Evolutionary conservation across 2,329 filamentous ascomycete genomes (phyloP).

Genomic region (Aspergillus nomiae): DNA sequence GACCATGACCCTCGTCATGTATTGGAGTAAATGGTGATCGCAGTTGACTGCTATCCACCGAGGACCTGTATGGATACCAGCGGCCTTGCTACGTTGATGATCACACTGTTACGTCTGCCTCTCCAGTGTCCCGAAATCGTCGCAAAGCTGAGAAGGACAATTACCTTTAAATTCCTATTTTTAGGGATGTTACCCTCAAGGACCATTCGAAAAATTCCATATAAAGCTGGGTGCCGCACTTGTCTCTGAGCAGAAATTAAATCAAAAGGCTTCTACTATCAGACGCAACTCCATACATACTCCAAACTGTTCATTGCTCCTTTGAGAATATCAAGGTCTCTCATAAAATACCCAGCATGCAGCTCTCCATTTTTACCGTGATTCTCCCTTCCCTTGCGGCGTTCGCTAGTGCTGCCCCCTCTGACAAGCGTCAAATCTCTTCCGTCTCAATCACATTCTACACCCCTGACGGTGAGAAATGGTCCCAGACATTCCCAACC

Average conservation of each 20-base stretch:
- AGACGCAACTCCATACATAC: neutral
- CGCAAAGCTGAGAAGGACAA: neutral
- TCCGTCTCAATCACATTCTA: slow-evolving; percentile 3
- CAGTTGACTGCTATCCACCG: neutral
- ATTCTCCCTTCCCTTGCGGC: neutral
- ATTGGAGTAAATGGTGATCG: neutral
- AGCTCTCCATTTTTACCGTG: neutral
- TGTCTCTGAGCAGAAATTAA: neutral
- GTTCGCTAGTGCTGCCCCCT: neutral
- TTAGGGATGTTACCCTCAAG: neutral
- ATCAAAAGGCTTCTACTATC: neutral
- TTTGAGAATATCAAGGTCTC: neutral
- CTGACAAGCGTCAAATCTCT: slow-evolving; percentile 7
- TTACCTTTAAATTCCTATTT: neutral
- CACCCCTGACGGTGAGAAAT: neutral
- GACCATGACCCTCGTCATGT: neutral
- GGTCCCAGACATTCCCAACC: slow-evolving; percentile 1
- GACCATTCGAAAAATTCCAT: neutral
- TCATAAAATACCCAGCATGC: neutral
- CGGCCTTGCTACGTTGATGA: neutral
- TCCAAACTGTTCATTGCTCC: neutral
- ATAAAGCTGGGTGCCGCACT: neutral
- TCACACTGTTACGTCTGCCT: neutral
- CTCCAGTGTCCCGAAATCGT: neutral
- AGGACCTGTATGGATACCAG: neutral